These are phyloP conservation scores for Boletus pseudopeckii DNA, from an alignment of 768 basidiomycete genomes.

Conservation along the genomic window DNA sequence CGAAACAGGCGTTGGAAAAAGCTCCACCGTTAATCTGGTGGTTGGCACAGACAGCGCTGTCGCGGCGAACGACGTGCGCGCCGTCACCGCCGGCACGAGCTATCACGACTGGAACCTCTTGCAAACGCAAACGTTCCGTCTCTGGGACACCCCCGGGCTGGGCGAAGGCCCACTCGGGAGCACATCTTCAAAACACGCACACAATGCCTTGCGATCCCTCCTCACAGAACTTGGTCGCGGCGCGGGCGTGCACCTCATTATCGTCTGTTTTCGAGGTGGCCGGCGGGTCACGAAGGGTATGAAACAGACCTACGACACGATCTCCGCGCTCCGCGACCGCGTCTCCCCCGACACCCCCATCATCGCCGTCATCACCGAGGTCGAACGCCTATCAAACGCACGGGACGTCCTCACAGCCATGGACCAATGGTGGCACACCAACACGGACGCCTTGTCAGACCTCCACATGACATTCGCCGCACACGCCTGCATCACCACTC, in stretches of 20 bases:
- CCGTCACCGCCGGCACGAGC: conserved; percentile 19
- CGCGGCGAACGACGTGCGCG: conserved; percentile 13
- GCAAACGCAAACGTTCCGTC: conserved; percentile 22
- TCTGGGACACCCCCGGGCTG: conserved; percentile 26
- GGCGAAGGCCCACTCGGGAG: conserved; percentile 12
- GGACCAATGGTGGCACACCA: conserved; percentile 23
- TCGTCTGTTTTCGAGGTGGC: conserved; percentile 19
- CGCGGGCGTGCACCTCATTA: conserved; percentile 18
- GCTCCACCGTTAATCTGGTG: conserved; percentile 20
- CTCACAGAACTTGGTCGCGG: conserved; percentile 18
- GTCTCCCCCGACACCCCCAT: conserved; percentile 18
- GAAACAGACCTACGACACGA: conserved; percentile 20
- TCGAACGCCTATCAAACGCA: conserved; percentile 11
- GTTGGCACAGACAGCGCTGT: conserved; percentile 15
- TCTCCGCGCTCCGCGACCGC: conserved; percentile 17
- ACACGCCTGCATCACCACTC: conserved; percentile 25
- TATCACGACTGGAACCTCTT: conserved; percentile 23
- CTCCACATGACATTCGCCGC: conserved; percentile 11
- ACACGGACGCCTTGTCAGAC: conserved; percentile 7
- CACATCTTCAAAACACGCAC: conserved; percentile 7
- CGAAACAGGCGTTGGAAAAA: conserved; percentile 32
- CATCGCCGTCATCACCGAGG: conserved; percentile 18
- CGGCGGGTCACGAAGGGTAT: conserved; percentile 17
- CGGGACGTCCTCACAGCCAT: conserved; percentile 12
- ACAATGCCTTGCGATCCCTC: conserved; percentile 21